phyloP scores from a whole-genome alignment of 2,329 filamentous ascomycete genomes.

The Diaporthe sp. region DNA sequence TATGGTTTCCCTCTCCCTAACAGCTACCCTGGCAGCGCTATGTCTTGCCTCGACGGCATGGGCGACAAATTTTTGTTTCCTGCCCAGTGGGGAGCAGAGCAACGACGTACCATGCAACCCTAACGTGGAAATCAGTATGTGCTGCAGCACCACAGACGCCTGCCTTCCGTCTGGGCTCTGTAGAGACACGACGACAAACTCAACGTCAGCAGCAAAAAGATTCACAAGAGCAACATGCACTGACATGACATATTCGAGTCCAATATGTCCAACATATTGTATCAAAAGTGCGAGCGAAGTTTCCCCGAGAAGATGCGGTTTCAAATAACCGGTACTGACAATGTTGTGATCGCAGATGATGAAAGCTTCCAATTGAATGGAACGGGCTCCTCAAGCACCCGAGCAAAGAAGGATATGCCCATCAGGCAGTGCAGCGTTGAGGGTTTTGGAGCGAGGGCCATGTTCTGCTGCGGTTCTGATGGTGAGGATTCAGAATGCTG shows the following conservation, averaged over 20 bases:
- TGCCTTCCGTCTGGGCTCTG: conserved; percentile 36
- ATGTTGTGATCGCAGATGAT: background rate
- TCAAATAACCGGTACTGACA: background rate
- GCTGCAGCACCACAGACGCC: conserved; percentile 26
- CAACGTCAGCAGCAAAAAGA: conserved; percentile 6
- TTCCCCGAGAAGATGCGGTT: background rate
- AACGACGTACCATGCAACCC: conserved; percentile 31
- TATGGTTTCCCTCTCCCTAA: conserved; percentile 21
- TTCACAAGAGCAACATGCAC: conserved; percentile 35
- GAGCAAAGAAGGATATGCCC: conserved; percentile 6
- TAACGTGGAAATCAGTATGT: conserved; percentile 19
- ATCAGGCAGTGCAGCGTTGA: conserved; percentile 29
- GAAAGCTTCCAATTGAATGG: background rate
- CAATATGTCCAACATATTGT: conserved; percentile 29
- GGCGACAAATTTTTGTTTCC: conserved; percentile 24
- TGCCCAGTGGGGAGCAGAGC: conserved; percentile 25
- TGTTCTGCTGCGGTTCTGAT: conserved; percentile 24
- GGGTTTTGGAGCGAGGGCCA: background rate
- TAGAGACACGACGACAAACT: conserved; percentile 9
- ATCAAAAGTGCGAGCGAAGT: background rate
- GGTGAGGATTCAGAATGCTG: conserved; percentile 23
- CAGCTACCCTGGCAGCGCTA: conserved; percentile 32
- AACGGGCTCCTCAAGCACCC: background rate
- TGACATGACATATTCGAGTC: conserved; percentile 20
- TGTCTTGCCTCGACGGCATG: conserved; percentile 23